A percentile compares a stretch with the other conserved stretches of the same genome.
Conservation (phyloP, 768 basidiomycete species). For the Pulveroboletus sp. region DNA sequence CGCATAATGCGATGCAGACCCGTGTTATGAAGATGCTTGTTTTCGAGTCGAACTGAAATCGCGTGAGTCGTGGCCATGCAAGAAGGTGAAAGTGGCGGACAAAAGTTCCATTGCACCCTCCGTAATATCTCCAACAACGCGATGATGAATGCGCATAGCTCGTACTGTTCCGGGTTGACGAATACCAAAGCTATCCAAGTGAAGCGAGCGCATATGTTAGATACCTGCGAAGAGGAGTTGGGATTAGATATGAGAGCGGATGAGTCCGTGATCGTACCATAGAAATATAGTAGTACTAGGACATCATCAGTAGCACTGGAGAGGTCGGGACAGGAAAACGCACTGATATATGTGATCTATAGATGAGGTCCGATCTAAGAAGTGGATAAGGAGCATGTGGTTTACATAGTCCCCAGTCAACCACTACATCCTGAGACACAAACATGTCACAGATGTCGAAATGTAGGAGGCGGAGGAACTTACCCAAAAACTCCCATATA, state of each 20-base stretch:
- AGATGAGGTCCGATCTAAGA: conserved; percentile 73
- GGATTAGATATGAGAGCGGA: not conserved
- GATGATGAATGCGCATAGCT: conserved; percentile 60
- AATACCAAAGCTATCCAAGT: conserved; percentile 80
- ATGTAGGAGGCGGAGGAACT: conserved; percentile 17
- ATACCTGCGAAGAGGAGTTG: conserved; percentile 40
- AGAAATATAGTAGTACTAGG: conserved; percentile 72
- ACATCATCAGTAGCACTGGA: not conserved
- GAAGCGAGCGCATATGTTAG: conserved; percentile 75
- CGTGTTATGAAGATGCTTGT: conserved; percentile 89
- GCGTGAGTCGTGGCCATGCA: not conserved
- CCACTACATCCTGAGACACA: conserved; percentile 63
- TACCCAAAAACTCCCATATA: conserved; percentile 80
- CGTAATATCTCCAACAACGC: conserved; percentile 73
- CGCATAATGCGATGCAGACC: conserved; percentile 86
- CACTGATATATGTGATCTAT: conserved; percentile 58
- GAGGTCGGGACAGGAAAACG: conserved; percentile 12
- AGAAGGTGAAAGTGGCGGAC: conserved; percentile 39
- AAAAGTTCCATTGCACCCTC: conserved; percentile 90
- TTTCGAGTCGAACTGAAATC: conserved; percentile 67
- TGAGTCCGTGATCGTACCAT: conserved; percentile 44
- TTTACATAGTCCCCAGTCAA: conserved; percentile 89
- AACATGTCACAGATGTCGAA: not conserved
- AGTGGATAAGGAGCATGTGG: conserved; percentile 51
- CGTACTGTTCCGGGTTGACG: conserved; percentile 38